Conservation (phyloP, 2,329 filamentous ascomycete genomes). For the Trichophaea hybrida region DNA sequence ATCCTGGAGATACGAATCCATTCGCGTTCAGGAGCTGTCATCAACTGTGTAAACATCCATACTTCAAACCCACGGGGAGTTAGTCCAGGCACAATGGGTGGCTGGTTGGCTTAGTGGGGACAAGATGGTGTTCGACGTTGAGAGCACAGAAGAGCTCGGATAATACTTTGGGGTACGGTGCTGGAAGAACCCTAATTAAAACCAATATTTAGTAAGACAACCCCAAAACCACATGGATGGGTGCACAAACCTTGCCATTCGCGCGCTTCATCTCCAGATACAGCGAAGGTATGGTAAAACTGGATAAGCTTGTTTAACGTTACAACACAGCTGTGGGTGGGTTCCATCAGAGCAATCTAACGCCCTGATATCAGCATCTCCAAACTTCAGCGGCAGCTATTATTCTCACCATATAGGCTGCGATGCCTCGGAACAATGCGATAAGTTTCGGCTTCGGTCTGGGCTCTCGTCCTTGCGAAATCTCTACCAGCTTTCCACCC, state of each 20-base stretch:
- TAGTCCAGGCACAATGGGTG: constrained; percentile 24
- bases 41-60: constrained; percentile 28
- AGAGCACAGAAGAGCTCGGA: constrained; percentile 26
- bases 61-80: constrained; percentile 26
- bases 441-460: constrained; percentile 21
- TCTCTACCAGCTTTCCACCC: constrained; percentile 15
- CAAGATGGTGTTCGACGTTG: constrained; percentile 26
- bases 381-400: too few relatives aligned
- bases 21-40: constrained; percentile 24
- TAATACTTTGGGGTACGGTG: constrained; percentile 19
- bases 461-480: constrained; percentile 16
- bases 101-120: constrained; percentile 21
- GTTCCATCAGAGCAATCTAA: constrained; percentile 25
- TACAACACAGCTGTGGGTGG: constrained; percentile 25
- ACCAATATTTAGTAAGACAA: not conserved
- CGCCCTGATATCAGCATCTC: not conserved
- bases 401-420: constrained; percentile 24
- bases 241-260: constrained; percentile 23
- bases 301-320: constrained; percentile 25
- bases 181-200: constrained; percentile 22
- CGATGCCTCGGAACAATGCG: constrained; percentile 24
- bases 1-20: constrained; percentile 23
- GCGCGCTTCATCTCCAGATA: constrained; percentile 19
- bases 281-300: constrained; percentile 23
- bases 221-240: not conserved